Evolutionary conservation across 306 rosid species (phyloP), one percentile per base, ranked within the genome.

Genomic region (Fagus sylvatica): DNA sequence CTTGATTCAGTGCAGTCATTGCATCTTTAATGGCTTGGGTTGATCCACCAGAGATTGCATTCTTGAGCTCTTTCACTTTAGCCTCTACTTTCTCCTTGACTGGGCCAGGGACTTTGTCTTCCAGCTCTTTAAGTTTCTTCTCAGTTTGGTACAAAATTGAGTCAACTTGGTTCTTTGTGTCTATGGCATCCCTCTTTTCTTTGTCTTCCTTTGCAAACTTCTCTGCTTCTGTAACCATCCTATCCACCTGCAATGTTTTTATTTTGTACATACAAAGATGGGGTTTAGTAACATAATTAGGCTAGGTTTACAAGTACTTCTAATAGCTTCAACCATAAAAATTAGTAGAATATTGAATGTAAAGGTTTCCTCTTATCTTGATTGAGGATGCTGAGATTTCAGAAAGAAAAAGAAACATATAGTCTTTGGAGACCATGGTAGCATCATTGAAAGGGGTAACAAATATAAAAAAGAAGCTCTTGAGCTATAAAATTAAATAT

Each of bases 41-140:
- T 1, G 97, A 86, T 56, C 88, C 93, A 34, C 91, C 94, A 0
- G 91, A 80, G 54, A 91, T 87, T 11, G 97, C 92, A 0, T 93
- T 94, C 83, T 86, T 93, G 60, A 90, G 91, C 79, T 91, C 96
- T 30, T 88, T 91, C 1, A 91, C 81, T 78, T 91, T 91, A 0
- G 89, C 90, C 80, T 93, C 98, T 7, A 91, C 96, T 91, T 93
- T 93, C 80, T 89, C 98, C 65, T 93, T 93, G 43, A 91, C 96
- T 17, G 80, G 80, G 22, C 87, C 88, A 0, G 97, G 96, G 42
- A 91, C 92, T 87, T 93, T 93, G 70, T 93, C 97, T 69, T 91
- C 28, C 28, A 22, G 28, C 28, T 22, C 28, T 22, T 22, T 22
- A 22, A 22, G 80, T 49, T 93, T 97, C 88, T 91, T 93, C 85